phyloP scores from a whole-genome alignment of 1,139 yeast species.

The Scheffersomyces quercinus region DNA sequence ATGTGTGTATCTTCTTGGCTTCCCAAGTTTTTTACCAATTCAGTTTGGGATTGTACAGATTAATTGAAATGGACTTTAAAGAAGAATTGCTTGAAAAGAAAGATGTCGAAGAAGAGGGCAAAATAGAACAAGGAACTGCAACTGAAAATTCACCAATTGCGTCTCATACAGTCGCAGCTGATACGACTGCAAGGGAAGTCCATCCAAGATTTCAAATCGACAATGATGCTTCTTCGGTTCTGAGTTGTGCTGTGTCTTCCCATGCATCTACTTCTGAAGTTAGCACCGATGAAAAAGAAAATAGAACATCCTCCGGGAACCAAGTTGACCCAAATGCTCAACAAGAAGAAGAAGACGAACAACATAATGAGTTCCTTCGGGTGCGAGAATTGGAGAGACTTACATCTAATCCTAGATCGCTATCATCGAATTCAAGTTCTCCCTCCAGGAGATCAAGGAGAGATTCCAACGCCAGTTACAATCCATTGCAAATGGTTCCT shows the following conservation, averaged over 20 bases:
- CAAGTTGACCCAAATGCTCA: background rate
- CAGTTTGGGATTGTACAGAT: constrained; percentile 70
- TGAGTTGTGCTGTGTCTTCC: background rate
- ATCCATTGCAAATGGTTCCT: constrained; percentile 17
- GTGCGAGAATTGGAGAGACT: constrained; percentile 12
- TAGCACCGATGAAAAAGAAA: background rate
- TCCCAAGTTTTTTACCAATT: constrained; percentile 72
- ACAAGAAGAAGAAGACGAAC: constrained; percentile 10
- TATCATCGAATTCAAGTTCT: constrained; percentile 2
- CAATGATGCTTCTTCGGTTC: background rate
- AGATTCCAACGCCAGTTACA: constrained; percentile 8
- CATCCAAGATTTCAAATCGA: background rate
- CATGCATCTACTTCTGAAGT: background rate
- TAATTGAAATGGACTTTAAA: constrained; percentile 72
- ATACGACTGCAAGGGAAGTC: too few species aligned
- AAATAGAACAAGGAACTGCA: background rate
- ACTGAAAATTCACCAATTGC: background rate
- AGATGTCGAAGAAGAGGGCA: constrained; percentile 7
- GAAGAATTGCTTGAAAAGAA: constrained; percentile 21
- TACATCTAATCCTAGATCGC: constrained; percentile 10
- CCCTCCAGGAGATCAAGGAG: constrained; percentile 1
- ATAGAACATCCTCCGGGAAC: background rate
- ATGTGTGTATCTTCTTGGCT: constrained; percentile 76
- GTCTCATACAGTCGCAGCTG: background rate
- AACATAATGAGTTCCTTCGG: constrained; percentile 21